phyloP scores from a whole-genome alignment of 2,329 filamentous ascomycete genomes.

The Rhinocladiella mackenziei region DNA sequence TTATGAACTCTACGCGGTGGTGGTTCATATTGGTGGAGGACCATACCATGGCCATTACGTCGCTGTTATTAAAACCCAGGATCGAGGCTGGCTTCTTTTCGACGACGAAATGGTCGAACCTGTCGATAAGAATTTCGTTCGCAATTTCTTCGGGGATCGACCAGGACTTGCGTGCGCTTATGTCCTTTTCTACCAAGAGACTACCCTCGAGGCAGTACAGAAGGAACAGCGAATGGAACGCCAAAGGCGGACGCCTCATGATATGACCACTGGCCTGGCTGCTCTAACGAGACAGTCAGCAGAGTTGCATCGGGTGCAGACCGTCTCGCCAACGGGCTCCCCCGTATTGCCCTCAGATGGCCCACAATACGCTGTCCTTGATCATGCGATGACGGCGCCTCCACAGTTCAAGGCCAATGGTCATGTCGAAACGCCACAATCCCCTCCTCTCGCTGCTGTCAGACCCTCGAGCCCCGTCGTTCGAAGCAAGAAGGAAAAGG shows the following conservation, averaged over 20 bases:
- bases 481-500: slow-evolving; percentile 65
- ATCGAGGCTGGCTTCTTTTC: slow-evolving; percentile 91
- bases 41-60: slow-evolving; percentile 98
- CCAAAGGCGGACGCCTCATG: slow-evolving; percentile 46
- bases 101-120: slow-evolving; percentile 99
- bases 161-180: slow-evolving; percentile 90
- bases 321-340: slow-evolving; percentile 33
- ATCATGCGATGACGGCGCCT: slow-evolving; percentile 65
- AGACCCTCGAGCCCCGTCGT: slow-evolving; percentile 33
- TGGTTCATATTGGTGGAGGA: slow-evolving; percentile 94
- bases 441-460: slow-evolving; percentile 20
- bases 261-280: slow-evolving; percentile 36
- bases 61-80: slow-evolving; percentile 94
- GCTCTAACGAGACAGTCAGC: slow-evolving; percentile 37
- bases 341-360: slow-evolving; percentile 37
- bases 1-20: slow-evolving; percentile 94
- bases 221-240: slow-evolving; percentile 83
- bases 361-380: slow-evolving; percentile 54
- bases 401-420: slow-evolving; percentile 31
- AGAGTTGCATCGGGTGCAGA: slow-evolving; percentile 39
- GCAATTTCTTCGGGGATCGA: slow-evolving; percentile 95
- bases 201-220: slow-evolving; percentile 61
- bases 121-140: slow-evolving; percentile 91
- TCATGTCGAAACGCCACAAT: slow-evolving; percentile 22
- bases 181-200: slow-evolving; percentile 97